Percentiles rank a stretch among this genome's conserved stretches.
Evolutionary conservation across 2,329 filamentous ascomycete genomes (phyloP).

Genomic region (Davidsoniella virescens): DNA sequence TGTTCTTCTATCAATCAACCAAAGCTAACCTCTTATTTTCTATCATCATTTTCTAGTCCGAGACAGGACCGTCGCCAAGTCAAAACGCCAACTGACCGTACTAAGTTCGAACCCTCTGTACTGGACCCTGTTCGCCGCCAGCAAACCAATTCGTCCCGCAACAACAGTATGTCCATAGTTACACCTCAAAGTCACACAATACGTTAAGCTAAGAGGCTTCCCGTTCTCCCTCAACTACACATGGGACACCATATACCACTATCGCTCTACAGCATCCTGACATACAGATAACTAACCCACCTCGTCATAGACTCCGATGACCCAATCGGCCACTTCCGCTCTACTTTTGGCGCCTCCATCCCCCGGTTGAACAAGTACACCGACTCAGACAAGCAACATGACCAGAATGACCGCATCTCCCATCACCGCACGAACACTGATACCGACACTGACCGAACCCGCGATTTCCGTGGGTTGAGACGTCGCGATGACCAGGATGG

Average conservation of each 20-base stretch:
- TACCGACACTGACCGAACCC: constrained; percentile 29
- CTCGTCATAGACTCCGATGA: constrained; percentile 7
- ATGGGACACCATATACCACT: not conserved
- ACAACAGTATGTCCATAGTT: constrained; percentile 1
- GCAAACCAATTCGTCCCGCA: constrained; percentile 5
- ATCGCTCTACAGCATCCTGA: not conserved
- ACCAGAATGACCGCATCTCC: constrained; percentile 39
- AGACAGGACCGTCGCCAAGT: constrained; percentile 3
- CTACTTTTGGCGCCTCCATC: constrained; percentile 12
- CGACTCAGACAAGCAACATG: constrained; percentile 22
- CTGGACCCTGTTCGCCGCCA: constrained; percentile 10
- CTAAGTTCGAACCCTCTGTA: constrained; percentile 15
- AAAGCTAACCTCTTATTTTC: not conserved
- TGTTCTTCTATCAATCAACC: not conserved
- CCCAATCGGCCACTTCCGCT: constrained; percentile 7
- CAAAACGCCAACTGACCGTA: constrained; percentile 11
- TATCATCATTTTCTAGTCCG: not conserved
- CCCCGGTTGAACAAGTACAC: not conserved
- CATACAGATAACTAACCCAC: not conserved
- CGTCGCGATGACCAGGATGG: constrained; percentile 43
- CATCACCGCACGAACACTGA: constrained; percentile 33
- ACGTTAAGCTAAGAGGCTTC: not conserved
- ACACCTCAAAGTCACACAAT: not conserved
- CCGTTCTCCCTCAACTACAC: not conserved
- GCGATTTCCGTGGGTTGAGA: constrained; percentile 28